Evolutionary conservation across 2,329 filamentous ascomycete genomes (phyloP).

Genomic region (Colletotrichum sp.): DNA sequence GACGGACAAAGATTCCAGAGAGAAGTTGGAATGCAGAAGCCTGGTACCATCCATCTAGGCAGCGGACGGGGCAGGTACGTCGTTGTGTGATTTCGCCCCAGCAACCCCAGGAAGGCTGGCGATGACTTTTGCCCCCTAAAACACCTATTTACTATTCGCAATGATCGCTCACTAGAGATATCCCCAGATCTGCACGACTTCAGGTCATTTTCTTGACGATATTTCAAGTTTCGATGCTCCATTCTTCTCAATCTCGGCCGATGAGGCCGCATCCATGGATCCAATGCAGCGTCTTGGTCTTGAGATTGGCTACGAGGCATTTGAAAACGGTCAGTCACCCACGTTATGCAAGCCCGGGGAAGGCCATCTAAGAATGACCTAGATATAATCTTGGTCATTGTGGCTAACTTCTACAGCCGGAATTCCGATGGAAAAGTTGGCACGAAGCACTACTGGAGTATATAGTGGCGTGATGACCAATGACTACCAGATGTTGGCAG

Average conservation of each 20-base stretch:
- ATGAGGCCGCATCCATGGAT: not conserved
- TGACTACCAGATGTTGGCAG: slow-evolving; percentile 38
- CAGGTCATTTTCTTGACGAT: not conserved
- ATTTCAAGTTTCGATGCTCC: not conserved
- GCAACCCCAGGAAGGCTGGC: not conserved
- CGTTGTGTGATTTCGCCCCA: not conserved
- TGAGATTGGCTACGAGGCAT: not conserved
- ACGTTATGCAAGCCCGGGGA: not conserved
- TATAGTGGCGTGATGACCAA: slow-evolving; percentile 37
- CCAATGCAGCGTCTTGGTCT: not conserved
- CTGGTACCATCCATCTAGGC: not conserved
- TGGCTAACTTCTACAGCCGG: slow-evolving; percentile 8
- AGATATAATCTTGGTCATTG: not conserved
- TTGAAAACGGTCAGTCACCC: not conserved
- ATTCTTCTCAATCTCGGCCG: not conserved
- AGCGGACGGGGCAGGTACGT: not conserved
- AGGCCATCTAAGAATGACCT: not conserved
- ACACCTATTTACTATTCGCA: not conserved
- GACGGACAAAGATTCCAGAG: not conserved
- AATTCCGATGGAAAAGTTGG: slow-evolving; percentile 14
- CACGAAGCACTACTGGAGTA: slow-evolving; percentile 31
- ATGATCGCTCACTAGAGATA: not conserved
- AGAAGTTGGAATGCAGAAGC: not conserved
- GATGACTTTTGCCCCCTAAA: not conserved
- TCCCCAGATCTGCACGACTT: not conserved